Percentiles rank a stretch among this genome's conserved stretches.
Evolutionary conservation across 331 rosid genomes (phyloP).

Genomic region (Arachis monticola): DNA sequence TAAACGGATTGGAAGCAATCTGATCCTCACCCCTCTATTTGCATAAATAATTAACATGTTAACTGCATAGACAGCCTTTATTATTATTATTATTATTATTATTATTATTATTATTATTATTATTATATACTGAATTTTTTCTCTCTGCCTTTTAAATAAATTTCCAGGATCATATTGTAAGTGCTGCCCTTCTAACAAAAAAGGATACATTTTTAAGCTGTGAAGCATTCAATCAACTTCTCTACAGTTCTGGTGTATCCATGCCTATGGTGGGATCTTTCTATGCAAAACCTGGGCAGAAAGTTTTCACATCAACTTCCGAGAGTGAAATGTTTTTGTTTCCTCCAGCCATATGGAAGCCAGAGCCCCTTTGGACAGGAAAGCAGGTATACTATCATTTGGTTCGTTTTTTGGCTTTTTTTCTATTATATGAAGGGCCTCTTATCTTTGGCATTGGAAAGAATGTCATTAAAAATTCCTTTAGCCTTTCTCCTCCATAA

Average conservation of each 20-base stretch:
- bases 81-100: no score
- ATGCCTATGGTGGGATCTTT: constrained; percentile 46
- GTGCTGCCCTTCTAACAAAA: constrained; percentile 92
- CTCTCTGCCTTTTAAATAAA: constrained; percentile 7
- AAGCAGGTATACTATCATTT: constrained; percentile 72
- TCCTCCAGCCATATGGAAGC: constrained; percentile 93
- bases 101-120: background rate
- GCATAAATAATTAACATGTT: constrained; percentile 5
- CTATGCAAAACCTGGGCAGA: constrained; percentile 59
- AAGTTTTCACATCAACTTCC: constrained; percentile 54
- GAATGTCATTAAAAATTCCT: background rate
- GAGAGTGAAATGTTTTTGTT: constrained; percentile 66
- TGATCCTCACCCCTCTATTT: constrained; percentile 19
- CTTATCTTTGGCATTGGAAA: background rate
- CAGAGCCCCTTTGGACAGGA: constrained; percentile 92
- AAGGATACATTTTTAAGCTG: constrained; percentile 73
- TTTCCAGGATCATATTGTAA: constrained; percentile 84
- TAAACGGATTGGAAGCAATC: background rate
- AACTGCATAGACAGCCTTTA: background rate
- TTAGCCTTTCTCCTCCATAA: background rate
- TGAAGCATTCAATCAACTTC: constrained; percentile 85
- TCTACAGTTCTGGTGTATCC: constrained; percentile 83
- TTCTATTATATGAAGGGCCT: background rate
- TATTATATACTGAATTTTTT: constrained; percentile 16
- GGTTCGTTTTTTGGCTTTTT: background rate